Percentiles rank a stretch among this genome's conserved stretches.
Conservation (phyloP, 805 yeast genomes). For the Kluyveromyces aestuarii region DNA sequence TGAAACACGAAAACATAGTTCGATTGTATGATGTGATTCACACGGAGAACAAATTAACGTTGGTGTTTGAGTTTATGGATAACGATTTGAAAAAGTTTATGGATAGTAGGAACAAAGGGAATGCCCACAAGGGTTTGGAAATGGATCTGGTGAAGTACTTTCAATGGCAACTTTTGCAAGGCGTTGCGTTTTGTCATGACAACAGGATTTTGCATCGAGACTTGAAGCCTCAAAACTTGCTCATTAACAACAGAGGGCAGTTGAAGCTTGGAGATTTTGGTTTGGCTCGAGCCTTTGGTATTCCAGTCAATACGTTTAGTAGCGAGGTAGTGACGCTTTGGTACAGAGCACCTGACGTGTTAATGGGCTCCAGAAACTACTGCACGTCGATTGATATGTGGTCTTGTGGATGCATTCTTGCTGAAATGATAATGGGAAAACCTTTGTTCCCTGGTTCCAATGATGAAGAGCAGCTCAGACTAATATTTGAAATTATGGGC, state of each 20-base stretch:
- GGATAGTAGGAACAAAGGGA: slow-evolving; percentile 50
- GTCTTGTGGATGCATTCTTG: slow-evolving; percentile 97
- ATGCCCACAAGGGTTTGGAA: slow-evolving; percentile 30
- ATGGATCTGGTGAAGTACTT: slow-evolving; percentile 71
- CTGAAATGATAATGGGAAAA: slow-evolving; percentile 93
- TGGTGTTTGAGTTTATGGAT: slow-evolving; percentile 90
- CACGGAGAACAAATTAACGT: slow-evolving; percentile 86
- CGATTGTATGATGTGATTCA: slow-evolving; percentile 89
- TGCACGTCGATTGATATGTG: slow-evolving; percentile 98
- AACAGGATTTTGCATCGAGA: slow-evolving; percentile 94
- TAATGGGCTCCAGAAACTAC: slow-evolving; percentile 93
- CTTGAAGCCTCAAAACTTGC: slow-evolving; percentile 89
- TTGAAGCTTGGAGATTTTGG: slow-evolving; percentile 90
- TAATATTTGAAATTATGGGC: slow-evolving; percentile 86
- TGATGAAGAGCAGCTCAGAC: slow-evolving; percentile 92
- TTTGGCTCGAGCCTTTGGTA: slow-evolving; percentile 94
- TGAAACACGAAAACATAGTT: slow-evolving; percentile 89
- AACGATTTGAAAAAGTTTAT: slow-evolving; percentile 92
- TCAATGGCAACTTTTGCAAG: slow-evolving; percentile 85
- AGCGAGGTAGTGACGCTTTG: slow-evolving; percentile 97
- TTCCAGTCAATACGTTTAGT: slow-evolving; percentile 91
- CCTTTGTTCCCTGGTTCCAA: slow-evolving; percentile 97
- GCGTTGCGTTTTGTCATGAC: slow-evolving; percentile 87
- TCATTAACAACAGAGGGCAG: slow-evolving; percentile 93
- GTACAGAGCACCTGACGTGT: slow-evolving; percentile 95